phyloP scores from a whole-genome alignment of 1,284 basidiomycete genomes.

The Sphaerobolus stellatus region DNA sequence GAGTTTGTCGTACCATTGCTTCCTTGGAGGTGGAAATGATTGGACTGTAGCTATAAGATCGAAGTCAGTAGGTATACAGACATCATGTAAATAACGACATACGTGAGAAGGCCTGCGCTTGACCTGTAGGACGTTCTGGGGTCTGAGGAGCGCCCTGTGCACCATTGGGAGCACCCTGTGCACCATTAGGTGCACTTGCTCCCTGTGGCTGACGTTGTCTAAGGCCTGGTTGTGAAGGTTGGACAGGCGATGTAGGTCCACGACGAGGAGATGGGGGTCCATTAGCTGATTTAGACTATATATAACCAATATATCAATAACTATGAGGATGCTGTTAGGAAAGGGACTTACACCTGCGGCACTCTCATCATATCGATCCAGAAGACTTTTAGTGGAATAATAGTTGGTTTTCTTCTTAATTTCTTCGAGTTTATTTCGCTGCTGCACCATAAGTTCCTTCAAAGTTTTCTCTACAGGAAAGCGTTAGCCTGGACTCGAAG shows the following conservation, averaged over 20 bases:
- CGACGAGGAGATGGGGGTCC: slow-evolving; percentile 3
- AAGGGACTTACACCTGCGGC: not conserved
- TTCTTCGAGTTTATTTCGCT: slow-evolving; percentile 88
- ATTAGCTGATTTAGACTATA: too few species aligned
- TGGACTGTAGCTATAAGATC: slow-evolving; percentile 35
- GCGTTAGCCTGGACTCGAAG: slow-evolving; percentile 2
- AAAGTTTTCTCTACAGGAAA: slow-evolving; percentile 72
- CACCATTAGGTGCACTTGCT: not conserved
- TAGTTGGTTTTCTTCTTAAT: slow-evolving; percentile 98
- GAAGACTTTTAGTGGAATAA: slow-evolving; percentile 85
- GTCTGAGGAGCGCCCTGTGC: slow-evolving; percentile 14
- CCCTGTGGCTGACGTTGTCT: not conserved
- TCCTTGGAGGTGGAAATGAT: slow-evolving; percentile 58
- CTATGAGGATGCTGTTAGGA: too few species aligned
- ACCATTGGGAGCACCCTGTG: not conserved
- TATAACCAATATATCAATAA: too few species aligned
- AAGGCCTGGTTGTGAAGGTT: not conserved
- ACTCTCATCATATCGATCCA: slow-evolving; percentile 86
- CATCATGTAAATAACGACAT: slow-evolving; percentile 27
- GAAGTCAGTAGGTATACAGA: not conserved
- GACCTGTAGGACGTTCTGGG: slow-evolving; percentile 21
- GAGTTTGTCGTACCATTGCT: slow-evolving; percentile 86
- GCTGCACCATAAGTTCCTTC: slow-evolving; percentile 72
- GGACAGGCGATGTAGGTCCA: slow-evolving; percentile 2
- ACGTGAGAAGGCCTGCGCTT: slow-evolving; percentile 31